These are phyloP conservation scores for Aquanectria penicillioides DNA, from an alignment of 2,329 filamentous ascomycete genomes.

Conservation along the genomic window DNA sequence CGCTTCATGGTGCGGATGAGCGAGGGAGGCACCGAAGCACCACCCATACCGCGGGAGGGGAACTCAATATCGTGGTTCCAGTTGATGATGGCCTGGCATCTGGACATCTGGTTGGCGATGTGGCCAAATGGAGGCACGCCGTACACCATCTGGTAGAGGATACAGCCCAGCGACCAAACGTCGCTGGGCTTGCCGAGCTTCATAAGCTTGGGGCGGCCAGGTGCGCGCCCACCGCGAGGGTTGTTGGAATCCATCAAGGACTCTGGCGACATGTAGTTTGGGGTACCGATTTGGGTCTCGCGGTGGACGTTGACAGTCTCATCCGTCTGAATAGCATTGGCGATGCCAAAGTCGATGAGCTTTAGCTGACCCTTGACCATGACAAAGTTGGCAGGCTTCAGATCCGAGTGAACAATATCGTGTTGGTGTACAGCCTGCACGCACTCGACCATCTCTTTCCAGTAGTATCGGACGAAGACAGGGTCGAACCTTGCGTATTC, in stretches of 20 bases:
- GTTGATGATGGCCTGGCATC: constrained; percentile 88
- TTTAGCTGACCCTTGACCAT: constrained; percentile 90
- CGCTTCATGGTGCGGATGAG: constrained; percentile 70
- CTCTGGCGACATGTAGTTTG: constrained; percentile 99
- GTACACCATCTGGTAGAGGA: constrained; percentile 98
- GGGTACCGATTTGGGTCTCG: constrained; percentile 93
- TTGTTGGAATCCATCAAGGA: constrained; percentile 89
- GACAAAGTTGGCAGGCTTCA: constrained; percentile 98
- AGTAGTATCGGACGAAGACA: constrained; percentile 95
- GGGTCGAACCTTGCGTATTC: constrained; percentile 84
- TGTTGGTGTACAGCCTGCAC: constrained; percentile 87
- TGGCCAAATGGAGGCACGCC: constrained; percentile 96
- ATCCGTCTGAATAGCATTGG: constrained; percentile 94
- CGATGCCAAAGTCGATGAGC: constrained; percentile 98
- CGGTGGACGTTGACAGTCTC: constrained; percentile 98
- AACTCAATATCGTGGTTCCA: constrained; percentile 79
- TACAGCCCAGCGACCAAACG: constrained; percentile 95
- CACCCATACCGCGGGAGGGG: constrained; percentile 75
- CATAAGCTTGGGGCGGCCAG: constrained; percentile 76
- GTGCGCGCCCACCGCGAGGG: constrained; percentile 55
- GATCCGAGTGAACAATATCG: constrained; percentile 95
- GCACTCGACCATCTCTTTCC: constrained; percentile 99
- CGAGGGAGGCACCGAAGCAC: constrained; percentile 65
- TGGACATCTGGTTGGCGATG: constrained; percentile 85
- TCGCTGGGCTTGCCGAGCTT: constrained; percentile 96